Base-by-base conservation (phyloP, 306 rosid genomes). In the Dryas octopetala region DNA sequence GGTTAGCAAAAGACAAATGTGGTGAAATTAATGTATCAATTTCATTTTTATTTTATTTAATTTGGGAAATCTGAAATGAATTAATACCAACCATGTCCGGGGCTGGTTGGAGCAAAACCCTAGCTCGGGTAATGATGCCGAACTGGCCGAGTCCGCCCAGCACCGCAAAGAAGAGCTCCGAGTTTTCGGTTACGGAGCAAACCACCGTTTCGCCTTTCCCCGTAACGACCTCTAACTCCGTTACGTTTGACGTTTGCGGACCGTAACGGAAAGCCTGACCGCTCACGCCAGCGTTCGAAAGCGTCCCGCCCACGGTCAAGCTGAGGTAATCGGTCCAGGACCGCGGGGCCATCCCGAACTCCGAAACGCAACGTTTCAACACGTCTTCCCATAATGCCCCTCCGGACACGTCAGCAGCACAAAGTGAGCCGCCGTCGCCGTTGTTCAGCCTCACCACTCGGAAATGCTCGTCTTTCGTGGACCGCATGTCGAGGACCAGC, bases 301-400 rank as follows among this genome's bases (percentile, higher is more conserved):
- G 47, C 73, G 98, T 96, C 15, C 99, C 99, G 4, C 99, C 99
- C 4, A 96, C 99, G 55, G 97, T 96, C 46, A 96, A 76, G 13
- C 93, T 79, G 17, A 96, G 86, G 54, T 92, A 96, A 83, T 96
- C 99, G 0, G 99, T 92, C 98, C 98, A 96, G 2, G 99, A 96
- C 80, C 98, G 76, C 3, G 99, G 99, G 11, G 97, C 89, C 2
- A 92, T 60, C 7, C 89, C 68, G 46, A 46, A 79, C 38, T 8
- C 54, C 48, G 5, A 68, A 74, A 90, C 88, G 88, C 97, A 90
- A 73, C 91, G 82, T 81, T 81, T 77, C 28, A 96, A 66, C 9
- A 92, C 90, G 16, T 96, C 94, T 84, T 92, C 99, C 99, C 99
- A 96, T 84, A 96, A 89, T 88, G 93, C 98, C 89, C 99, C 99